phyloP scores from a whole-genome alignment of 2,329 filamentous ascomycete genomes.

The Claviceps lovelessii region DNA sequence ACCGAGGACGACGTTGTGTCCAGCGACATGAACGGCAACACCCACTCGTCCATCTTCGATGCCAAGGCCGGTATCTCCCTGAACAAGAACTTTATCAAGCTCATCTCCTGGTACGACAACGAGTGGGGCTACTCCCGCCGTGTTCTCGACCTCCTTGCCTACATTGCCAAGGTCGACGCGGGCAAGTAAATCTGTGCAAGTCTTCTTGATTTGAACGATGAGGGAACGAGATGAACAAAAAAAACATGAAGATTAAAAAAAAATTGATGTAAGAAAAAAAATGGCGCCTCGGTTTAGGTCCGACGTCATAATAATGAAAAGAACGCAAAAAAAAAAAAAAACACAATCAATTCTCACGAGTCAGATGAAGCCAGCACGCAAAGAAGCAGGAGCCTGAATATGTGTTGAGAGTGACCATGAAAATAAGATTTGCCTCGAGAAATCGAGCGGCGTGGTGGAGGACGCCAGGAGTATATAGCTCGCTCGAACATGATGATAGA shows the following conservation, averaged over 20 bases:
- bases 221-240: background rate
- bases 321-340: background rate
- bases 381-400: background rate
- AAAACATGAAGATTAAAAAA: background rate
- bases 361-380: background rate
- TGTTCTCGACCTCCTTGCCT: constrained; percentile 67
- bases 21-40: constrained; percentile 83
- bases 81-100: constrained; percentile 98
- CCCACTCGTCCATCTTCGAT: constrained; percentile 94
- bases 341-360: background rate
- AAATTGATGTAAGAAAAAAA: background rate
- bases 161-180: constrained; percentile 65
- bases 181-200: constrained; percentile 27
- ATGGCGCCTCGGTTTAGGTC: background rate
- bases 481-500: constrained; percentile 3
- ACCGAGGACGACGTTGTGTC: constrained; percentile 96
- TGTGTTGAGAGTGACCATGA: constrained; percentile 1
- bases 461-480: background rate
- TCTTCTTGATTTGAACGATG: no score
- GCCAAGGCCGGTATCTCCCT: constrained; percentile 98
- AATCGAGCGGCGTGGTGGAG: background rate
- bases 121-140: constrained; percentile 99
- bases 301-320: background rate
- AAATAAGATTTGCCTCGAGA: background rate
- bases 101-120: constrained; percentile 98